A percentile compares a stretch with the other conserved stretches of the same genome.
phyloP scores from a whole-genome alignment of 805 yeast genomes.

The Yarrowia yakushimensis region DNA sequence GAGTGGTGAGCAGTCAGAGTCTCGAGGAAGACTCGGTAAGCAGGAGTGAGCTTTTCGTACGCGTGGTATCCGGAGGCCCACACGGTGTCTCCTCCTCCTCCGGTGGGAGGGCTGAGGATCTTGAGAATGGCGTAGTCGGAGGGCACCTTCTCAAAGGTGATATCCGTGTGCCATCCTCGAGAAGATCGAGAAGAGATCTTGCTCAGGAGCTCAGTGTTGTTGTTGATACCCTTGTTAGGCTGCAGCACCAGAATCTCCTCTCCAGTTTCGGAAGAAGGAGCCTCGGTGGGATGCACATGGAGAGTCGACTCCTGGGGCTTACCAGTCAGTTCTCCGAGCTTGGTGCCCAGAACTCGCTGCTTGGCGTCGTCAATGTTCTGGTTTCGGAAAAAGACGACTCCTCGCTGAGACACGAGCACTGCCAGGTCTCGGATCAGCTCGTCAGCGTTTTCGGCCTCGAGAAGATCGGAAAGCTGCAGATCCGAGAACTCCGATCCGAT shows the following conservation, averaged over 20 bases:
- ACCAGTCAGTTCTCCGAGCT: constrained; percentile 35
- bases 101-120: constrained; percentile 56
- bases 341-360: constrained; percentile 34
- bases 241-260: constrained; percentile 28
- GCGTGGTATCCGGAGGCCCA: constrained; percentile 55
- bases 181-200: not conserved
- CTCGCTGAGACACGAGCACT: constrained; percentile 46
- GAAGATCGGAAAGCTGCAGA: constrained; percentile 33
- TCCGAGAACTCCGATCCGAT: constrained; percentile 37
- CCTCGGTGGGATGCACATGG: constrained; percentile 38
- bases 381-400: constrained; percentile 50
- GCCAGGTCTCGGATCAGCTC: constrained; percentile 44
- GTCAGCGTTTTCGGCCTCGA: constrained; percentile 31
- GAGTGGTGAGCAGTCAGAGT: constrained; percentile 36
- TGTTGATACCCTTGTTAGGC: not conserved
- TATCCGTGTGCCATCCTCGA: constrained; percentile 68
- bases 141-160: constrained; percentile 71
- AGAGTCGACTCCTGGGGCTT: constrained; percentile 35
- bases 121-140: constrained; percentile 68
- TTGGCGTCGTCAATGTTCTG: constrained; percentile 39
- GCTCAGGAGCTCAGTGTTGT: not conserved
- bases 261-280: constrained; percentile 35
- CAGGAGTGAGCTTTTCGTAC: constrained; percentile 51
- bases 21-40: constrained; percentile 46
- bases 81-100: constrained; percentile 50